Evolutionary conservation across 2,329 filamentous ascomycete species (phyloP).

Genomic region (Beauveria pseudobassiana): DNA sequence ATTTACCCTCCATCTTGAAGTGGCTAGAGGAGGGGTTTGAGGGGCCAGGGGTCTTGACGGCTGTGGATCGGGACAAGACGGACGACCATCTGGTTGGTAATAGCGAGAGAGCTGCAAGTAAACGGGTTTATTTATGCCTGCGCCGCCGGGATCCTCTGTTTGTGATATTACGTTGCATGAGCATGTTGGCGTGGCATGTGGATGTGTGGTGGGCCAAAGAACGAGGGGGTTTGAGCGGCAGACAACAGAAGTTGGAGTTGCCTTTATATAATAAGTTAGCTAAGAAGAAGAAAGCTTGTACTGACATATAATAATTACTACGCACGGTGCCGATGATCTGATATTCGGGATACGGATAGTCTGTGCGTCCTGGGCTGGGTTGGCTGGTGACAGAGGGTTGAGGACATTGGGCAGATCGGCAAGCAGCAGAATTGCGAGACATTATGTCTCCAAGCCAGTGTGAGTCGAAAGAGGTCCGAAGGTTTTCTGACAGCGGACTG

Average conservation of each 20-base stretch:
- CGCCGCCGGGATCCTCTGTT: background rate
- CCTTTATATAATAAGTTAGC: background rate
- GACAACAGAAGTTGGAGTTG: background rate
- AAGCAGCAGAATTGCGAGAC: background rate
- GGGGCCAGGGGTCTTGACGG: constrained; percentile 7
- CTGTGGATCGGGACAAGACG: constrained; percentile 6
- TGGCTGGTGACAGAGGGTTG: background rate
- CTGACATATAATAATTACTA: too few relatives aligned
- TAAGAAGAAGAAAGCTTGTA: background rate
- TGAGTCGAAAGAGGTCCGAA: background rate
- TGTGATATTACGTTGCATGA: constrained; percentile 2
- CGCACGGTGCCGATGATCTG: background rate
- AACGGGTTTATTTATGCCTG: background rate
- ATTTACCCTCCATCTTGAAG: constrained; percentile 10
- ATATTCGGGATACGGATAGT: background rate
- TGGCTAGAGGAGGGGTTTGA: constrained; percentile 2
- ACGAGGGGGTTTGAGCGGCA: background rate
- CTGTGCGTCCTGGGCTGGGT: background rate
- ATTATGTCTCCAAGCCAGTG: background rate
- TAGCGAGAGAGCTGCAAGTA: background rate
- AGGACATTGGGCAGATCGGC: too few relatives aligned
- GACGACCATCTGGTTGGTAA: constrained; percentile 6
- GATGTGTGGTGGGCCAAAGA: background rate
- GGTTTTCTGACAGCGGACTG: background rate
- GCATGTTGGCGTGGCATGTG: background rate